A percentile compares a stretch with the other conserved stretches of the same genome.
These are phyloP conservation scores for Ophiostoma perfectum DNA, from an alignment of 2,329 filamentous ascomycete genomes.

Conservation along the genomic window DNA sequence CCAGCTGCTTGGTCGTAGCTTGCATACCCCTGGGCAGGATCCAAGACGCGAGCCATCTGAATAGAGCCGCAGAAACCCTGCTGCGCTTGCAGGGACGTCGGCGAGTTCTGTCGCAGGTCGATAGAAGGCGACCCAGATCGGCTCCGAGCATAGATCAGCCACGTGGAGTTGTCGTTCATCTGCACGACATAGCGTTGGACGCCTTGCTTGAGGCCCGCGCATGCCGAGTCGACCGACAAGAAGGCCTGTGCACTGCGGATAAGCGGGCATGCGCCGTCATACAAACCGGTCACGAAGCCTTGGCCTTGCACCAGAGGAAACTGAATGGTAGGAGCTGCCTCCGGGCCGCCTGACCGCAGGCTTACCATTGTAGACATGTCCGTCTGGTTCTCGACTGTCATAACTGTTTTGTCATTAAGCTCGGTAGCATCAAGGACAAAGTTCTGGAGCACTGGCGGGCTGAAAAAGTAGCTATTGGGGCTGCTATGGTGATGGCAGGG, in stretches of 20 bases:
- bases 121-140: slow-evolving; percentile 52
- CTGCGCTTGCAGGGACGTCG: slow-evolving; percentile 56
- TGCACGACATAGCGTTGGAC: slow-evolving; percentile 70
- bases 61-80: slow-evolving; percentile 69
- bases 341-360: slow-evolving; percentile 45
- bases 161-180: slow-evolving; percentile 66
- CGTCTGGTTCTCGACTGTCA: slow-evolving; percentile 51
- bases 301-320: slow-evolving; percentile 88
- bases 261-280: slow-evolving; percentile 62
- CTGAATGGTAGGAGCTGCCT: slow-evolving; percentile 56
- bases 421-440: slow-evolving; percentile 74
- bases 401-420: slow-evolving; percentile 54
- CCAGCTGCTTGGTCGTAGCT: slow-evolving; percentile 72
- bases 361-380: slow-evolving; percentile 62
- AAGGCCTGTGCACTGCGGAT: slow-evolving; percentile 58
- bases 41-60: slow-evolving; percentile 75
- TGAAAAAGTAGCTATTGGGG: slow-evolving; percentile 60
- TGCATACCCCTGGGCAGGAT: slow-evolving; percentile 40
- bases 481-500: slow-evolving; percentile 19
- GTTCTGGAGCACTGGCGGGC: slow-evolving; percentile 76
- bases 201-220: slow-evolving; percentile 42
- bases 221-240: slow-evolving; percentile 8
- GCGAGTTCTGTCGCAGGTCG: slow-evolving; percentile 62
- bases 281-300: slow-evolving; percentile 76
- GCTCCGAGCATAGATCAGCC: slow-evolving; percentile 73